Conservation (phyloP, 2,329 filamentous ascomycete genomes). For the Alternaria alternata region DNA sequence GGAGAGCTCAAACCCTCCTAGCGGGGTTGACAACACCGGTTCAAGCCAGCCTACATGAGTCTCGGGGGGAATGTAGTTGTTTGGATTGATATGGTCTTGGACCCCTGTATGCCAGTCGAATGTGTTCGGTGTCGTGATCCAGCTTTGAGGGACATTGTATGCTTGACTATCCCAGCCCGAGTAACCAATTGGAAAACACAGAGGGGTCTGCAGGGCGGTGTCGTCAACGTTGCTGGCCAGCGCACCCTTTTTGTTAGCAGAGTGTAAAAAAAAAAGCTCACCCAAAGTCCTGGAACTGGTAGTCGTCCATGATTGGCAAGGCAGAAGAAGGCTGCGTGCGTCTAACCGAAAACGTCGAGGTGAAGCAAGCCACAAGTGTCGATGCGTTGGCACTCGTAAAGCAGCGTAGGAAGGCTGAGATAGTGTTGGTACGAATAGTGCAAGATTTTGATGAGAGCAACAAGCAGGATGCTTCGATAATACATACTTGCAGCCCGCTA, state of each 20-base stretch:
- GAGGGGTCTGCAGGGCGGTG: too few relatives aligned
- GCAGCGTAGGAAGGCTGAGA: neutral
- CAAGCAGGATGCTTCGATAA: neutral
- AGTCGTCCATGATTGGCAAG: conserved; percentile 8
- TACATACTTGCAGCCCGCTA: neutral
- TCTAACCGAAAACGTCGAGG: neutral
- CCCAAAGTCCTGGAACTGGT: neutral
- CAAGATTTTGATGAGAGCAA: neutral
- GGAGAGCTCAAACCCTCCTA: neutral
- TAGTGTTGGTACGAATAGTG: neutral
- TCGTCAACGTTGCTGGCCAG: too few relatives aligned
- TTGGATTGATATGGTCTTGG: neutral
- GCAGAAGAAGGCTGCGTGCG: neutral
- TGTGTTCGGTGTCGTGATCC: neutral
- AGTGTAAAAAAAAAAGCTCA: conserved; percentile 12
- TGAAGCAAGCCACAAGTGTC: neutral
- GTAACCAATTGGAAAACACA: too few relatives aligned
- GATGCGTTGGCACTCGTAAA: conserved; percentile 8
- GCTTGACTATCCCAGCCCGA: too few relatives aligned
- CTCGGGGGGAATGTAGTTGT: neutral
- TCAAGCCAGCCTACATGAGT: too few relatives aligned
- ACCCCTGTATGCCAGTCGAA: neutral
- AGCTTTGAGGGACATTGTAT: neutral
- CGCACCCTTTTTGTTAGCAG: conserved; percentile 5
- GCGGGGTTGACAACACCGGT: rapidly evolving